A percentile compares a stretch with the other conserved stretches of the same genome.
Evolutionary conservation across 2,329 filamentous ascomycete species (phyloP).

Genomic region (Aschersonia sp.): DNA sequence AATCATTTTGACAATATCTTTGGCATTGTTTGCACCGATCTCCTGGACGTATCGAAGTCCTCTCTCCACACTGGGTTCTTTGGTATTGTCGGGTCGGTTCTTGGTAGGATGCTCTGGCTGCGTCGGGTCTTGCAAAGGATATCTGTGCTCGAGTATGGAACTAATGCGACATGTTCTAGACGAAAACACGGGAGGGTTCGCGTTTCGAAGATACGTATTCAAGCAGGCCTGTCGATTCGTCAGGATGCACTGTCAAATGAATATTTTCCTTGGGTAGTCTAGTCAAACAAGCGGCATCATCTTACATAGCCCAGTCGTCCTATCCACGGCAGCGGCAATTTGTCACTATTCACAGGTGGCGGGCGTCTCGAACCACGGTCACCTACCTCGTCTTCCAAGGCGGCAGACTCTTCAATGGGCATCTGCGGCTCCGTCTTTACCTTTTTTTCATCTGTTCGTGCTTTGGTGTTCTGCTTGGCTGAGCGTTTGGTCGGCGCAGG

Average conservation of each 20-base stretch:
- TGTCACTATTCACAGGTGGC: slow-evolving; percentile 70
- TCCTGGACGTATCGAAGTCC: slow-evolving; percentile 63
- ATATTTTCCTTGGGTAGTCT: too few relatives aligned
- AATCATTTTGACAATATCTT: slow-evolving; percentile 73
- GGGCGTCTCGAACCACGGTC: slow-evolving; percentile 36
- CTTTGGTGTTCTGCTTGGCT: neutral
- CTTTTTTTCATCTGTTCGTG: neutral
- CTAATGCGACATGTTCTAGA: slow-evolving; percentile 85
- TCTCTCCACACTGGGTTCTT: slow-evolving; percentile 49
- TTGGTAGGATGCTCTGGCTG: slow-evolving; percentile 71
- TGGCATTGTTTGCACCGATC: slow-evolving; percentile 67
- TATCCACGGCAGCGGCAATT: slow-evolving; percentile 79
- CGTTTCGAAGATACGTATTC: slow-evolving; percentile 76
- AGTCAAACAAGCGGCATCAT: neutral
- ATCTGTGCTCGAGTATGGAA: slow-evolving; percentile 77
- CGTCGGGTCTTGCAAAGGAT: slow-evolving; percentile 62
- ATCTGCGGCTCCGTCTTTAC: neutral
- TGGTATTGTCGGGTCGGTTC: slow-evolving; percentile 66
- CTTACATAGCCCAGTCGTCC: slow-evolving; percentile 78
- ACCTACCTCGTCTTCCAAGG: slow-evolving; percentile 2
- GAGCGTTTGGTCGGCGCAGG: neutral
- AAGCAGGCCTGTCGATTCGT: slow-evolving; percentile 52
- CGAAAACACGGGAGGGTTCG: slow-evolving; percentile 74
- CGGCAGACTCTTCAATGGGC: neutral
- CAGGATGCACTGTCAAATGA: too few relatives aligned